These are phyloP conservation scores for Emiliania huxleyi DNA, from an alignment of 78 protist species.

Conservation along the genomic window DNA sequence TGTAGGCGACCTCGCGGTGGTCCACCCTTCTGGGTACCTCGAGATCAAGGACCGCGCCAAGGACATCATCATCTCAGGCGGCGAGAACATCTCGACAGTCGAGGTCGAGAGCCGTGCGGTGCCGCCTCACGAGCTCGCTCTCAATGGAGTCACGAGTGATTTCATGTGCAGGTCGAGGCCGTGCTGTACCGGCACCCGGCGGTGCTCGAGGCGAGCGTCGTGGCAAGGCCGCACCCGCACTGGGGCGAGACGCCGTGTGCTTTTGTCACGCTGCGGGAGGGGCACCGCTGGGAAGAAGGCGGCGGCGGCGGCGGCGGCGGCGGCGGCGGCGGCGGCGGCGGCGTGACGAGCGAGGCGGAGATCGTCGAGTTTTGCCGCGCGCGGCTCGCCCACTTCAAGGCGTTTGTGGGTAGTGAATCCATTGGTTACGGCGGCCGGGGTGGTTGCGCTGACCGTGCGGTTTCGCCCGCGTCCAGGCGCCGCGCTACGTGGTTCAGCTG, in stretches of 20 bases:
- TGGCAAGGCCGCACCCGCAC: neutral
- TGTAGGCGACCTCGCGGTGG: slow-evolving; percentile 48
- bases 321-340: neutral
- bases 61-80: slow-evolving; percentile 46
- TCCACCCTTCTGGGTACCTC: slow-evolving; percentile 36
- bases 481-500: neutral
- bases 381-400: neutral
- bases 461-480: neutral
- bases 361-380: neutral
- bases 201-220: neutral
- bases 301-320: neutral
- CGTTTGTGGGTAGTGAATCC: no score
- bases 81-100: slow-evolving; percentile 40
- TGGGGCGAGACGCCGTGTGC: slow-evolving; percentile 19
- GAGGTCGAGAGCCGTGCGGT: no score
- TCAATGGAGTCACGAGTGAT: neutral
- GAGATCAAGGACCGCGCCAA: slow-evolving; percentile 22
- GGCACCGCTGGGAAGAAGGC: neutral
- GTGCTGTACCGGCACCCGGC: neutral
- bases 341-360: neutral
- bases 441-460: no score
- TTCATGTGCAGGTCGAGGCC: neutral
- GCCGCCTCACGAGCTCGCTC: neutral
- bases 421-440: no score
- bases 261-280: neutral